Conservation (phyloP, 2,329 filamentous ascomycete genomes). For the Diplodia scrobiculata region DNA sequence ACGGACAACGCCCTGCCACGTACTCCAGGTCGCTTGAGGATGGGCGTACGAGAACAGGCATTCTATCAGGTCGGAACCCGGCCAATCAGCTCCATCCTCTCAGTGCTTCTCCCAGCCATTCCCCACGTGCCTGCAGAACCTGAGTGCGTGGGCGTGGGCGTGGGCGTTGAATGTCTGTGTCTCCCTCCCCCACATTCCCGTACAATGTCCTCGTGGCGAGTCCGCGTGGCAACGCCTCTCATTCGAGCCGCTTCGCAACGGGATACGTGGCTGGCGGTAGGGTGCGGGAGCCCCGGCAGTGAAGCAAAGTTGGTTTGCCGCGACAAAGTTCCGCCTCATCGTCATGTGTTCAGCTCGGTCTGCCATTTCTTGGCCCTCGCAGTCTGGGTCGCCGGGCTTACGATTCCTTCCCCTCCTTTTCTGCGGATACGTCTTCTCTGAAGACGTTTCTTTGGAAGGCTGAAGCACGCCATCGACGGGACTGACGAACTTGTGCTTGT, state of each 20-base stretch:
- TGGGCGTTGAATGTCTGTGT: background rate
- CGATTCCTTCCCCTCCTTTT: too few relatives aligned
- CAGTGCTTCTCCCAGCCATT: background rate
- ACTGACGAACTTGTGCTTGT: too few relatives aligned
- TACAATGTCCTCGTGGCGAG: background rate
- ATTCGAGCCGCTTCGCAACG: background rate
- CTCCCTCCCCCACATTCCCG: background rate
- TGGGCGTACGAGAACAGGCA: background rate
- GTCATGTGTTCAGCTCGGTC: background rate
- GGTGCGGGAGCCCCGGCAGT: background rate
- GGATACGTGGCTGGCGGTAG: too few relatives aligned
- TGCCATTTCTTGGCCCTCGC: too few relatives aligned
- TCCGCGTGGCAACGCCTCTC: background rate
- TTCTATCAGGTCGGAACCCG: background rate
- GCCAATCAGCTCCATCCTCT: background rate
- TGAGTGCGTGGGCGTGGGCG: background rate
- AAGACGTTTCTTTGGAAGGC: too few relatives aligned
- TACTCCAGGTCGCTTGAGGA: background rate
- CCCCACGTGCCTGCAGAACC: background rate
- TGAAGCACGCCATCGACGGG: too few relatives aligned
- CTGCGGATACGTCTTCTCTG: too few relatives aligned
- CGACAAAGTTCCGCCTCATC: background rate
- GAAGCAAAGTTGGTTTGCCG: background rate
- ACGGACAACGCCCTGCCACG: background rate
- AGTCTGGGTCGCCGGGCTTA: too few relatives aligned